These are phyloP conservation scores for Talaromyces sp. DNA, from an alignment of 2,329 filamentous ascomycete species.

Conservation along the genomic window DNA sequence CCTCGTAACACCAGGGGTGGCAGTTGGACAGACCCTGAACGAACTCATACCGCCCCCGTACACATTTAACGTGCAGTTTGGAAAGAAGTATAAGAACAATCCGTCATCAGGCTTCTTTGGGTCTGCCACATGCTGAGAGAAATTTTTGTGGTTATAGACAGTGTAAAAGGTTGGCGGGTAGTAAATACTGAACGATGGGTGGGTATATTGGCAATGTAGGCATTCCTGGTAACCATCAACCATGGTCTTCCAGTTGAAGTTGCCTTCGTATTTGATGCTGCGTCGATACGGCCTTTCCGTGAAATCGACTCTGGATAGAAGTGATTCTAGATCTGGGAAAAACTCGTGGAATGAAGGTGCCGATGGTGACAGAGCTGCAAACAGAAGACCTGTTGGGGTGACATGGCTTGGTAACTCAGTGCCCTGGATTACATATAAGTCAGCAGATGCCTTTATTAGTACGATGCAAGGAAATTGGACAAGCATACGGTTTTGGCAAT, in stretches of 20 bases:
- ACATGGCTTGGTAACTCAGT: slow-evolving; percentile 33
- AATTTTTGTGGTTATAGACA: slow-evolving; percentile 51
- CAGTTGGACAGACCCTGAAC: slow-evolving; percentile 51
- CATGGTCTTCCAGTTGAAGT: slow-evolving; percentile 58
- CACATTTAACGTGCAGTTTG: slow-evolving; percentile 52
- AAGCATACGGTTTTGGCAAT: slow-evolving; percentile 27
- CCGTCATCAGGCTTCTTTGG: slow-evolving; percentile 50
- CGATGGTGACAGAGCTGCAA: slow-evolving; percentile 45
- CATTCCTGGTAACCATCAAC: slow-evolving; percentile 57
- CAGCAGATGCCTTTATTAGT: not conserved
- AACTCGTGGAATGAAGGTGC: slow-evolving; percentile 48
- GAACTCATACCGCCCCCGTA: slow-evolving; percentile 55
- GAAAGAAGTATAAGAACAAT: slow-evolving; percentile 55
- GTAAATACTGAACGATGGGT: slow-evolving; percentile 50
- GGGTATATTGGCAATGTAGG: slow-evolving; percentile 55
- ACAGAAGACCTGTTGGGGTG: slow-evolving; percentile 50
- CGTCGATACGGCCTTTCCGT: slow-evolving; percentile 48
- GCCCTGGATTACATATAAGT: slow-evolving; percentile 15
- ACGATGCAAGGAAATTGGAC: not conserved
- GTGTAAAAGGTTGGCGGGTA: slow-evolving; percentile 53
- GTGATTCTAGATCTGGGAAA: slow-evolving; percentile 47
- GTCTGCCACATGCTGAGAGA: slow-evolving; percentile 52
- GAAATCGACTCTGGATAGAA: slow-evolving; percentile 49
- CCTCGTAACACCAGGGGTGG: slow-evolving; percentile 44
- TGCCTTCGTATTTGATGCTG: slow-evolving; percentile 51